Conservation (phyloP, 176 grass and related monocot species). For the Bothriochloa decipiens region DNA sequence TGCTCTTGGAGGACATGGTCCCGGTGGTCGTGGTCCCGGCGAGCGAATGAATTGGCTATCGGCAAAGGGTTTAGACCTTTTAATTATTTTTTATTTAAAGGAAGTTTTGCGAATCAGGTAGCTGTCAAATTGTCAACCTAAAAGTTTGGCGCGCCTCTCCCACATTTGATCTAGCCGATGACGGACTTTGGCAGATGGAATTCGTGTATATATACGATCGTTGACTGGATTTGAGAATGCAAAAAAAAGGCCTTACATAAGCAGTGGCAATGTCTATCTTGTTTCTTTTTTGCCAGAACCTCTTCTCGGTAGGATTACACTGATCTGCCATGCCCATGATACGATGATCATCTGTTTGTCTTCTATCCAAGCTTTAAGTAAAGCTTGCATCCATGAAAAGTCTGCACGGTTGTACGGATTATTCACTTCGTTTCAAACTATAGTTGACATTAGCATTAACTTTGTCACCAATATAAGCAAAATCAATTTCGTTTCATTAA, state of each 20-base stretch:
- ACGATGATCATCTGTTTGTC: too few species aligned
- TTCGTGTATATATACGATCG: not conserved
- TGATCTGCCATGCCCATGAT: too few species aligned
- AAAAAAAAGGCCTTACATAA: not conserved
- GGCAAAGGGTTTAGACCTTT: not conserved
- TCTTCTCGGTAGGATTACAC: too few species aligned
- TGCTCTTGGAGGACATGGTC: slow-evolving; percentile 36
- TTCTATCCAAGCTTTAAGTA: too few species aligned
- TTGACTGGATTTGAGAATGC: not conserved
- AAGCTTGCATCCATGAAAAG: too few species aligned
- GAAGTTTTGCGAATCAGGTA: not conserved
- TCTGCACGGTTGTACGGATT: too few species aligned
- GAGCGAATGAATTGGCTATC: not conserved
- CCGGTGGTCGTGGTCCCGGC: not conserved
- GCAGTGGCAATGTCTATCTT: too few species aligned
- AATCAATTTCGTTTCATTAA: too few species aligned
- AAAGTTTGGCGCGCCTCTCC: not conserved
- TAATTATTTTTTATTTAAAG: not conserved
- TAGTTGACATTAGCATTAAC: too few species aligned
- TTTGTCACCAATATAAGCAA: too few species aligned
- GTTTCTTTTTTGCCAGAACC: rapidly evolving
- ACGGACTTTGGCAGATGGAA: not conserved
- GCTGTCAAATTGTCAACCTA: not conserved
- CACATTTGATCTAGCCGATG: not conserved
- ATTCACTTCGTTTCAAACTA: too few species aligned